phyloP scores from a whole-genome alignment of 257 asterid species.

The Catharanthus roseus region DNA sequence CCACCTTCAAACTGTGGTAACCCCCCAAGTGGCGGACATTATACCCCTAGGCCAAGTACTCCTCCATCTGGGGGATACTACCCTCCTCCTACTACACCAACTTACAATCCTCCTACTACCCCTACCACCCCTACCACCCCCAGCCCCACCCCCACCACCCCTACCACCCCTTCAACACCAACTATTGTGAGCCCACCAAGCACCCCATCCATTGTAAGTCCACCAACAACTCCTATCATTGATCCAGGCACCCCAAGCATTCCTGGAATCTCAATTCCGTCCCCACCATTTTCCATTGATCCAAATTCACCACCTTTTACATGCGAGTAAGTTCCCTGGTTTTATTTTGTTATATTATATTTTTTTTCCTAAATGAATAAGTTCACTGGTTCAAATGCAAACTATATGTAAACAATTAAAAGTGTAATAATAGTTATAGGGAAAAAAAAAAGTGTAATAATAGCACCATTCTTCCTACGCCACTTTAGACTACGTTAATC shows the following conservation, averaged over 20 bases:
- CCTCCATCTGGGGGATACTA: constrained; percentile 30
- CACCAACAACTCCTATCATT: constrained; percentile 32
- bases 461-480: too few species aligned
- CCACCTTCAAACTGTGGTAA: constrained; percentile 69
- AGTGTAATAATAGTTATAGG: too few species aligned
- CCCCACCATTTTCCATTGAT: constrained; percentile 56
- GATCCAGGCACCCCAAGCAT: constrained; percentile 39
- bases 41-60: constrained; percentile 40
- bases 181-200: constrained; percentile 33
- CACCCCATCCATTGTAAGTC: constrained; percentile 28
- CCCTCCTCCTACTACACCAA: constrained; percentile 16
- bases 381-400: too few species aligned
- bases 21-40: constrained; percentile 65
- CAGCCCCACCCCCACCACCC: constrained; percentile 21
- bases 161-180: constrained; percentile 24
- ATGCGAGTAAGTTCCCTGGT: constrained; percentile 59
- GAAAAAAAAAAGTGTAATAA: too few species aligned
- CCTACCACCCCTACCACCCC: constrained; percentile 29
- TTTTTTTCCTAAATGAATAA: too few species aligned
- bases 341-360: too few species aligned
- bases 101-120: constrained; percentile 27
- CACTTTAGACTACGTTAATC: too few species aligned
- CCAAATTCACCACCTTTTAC: constrained; percentile 89
- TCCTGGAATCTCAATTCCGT: constrained; percentile 43
- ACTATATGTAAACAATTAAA: too few species aligned